A percentile compares a stretch with the other conserved stretches of the same genome.
Conservation (phyloP, 352 stramenopile species). For the Thalassiosira delicatula region DNA sequence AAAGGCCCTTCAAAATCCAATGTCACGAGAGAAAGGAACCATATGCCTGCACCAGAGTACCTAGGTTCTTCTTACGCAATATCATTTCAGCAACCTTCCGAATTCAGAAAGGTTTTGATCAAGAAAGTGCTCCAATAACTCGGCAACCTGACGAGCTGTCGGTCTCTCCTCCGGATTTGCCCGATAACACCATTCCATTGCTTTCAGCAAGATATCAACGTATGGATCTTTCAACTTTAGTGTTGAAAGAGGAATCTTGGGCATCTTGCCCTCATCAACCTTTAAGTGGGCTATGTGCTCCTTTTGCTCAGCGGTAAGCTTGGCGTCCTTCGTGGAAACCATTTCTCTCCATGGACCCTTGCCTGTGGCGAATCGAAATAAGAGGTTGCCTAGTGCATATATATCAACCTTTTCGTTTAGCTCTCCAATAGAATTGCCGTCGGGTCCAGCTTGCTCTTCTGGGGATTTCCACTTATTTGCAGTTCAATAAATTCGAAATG, state of each 20-base stretch:
- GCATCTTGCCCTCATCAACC: conserved; percentile 31
- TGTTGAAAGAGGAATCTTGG: conserved; percentile 34
- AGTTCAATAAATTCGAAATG: not conserved
- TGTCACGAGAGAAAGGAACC: too few relatives aligned
- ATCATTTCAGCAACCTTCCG: conserved; percentile 27
- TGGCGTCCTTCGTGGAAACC: conserved; percentile 1
- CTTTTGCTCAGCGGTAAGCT: conserved; percentile 41
- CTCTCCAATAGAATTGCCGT: conserved; percentile 39
- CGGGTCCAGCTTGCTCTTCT: conserved; percentile 50
- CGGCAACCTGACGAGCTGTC: conserved; percentile 41
- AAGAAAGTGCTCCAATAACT: conserved; percentile 34
- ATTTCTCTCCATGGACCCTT: conserved; percentile 50
- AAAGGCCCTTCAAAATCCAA: too few relatives aligned
- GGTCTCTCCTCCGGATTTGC: conserved; percentile 46
- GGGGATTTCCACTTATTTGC: conserved; percentile 53
- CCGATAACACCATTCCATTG: conserved; percentile 49
- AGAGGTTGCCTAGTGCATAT: conserved; percentile 63
- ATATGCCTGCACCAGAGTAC: too few relatives aligned
- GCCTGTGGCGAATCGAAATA: conserved; percentile 52
- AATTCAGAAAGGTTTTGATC: conserved; percentile 25
- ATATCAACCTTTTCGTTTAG: conserved; percentile 68
- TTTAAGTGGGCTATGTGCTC: conserved; percentile 40
- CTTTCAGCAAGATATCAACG: conserved; percentile 43
- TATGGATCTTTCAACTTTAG: conserved; percentile 50
- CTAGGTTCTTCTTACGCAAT: too few relatives aligned